Evolutionary conservation across 805 yeast species (phyloP).

Genomic region (Brettanomyces nanus): DNA sequence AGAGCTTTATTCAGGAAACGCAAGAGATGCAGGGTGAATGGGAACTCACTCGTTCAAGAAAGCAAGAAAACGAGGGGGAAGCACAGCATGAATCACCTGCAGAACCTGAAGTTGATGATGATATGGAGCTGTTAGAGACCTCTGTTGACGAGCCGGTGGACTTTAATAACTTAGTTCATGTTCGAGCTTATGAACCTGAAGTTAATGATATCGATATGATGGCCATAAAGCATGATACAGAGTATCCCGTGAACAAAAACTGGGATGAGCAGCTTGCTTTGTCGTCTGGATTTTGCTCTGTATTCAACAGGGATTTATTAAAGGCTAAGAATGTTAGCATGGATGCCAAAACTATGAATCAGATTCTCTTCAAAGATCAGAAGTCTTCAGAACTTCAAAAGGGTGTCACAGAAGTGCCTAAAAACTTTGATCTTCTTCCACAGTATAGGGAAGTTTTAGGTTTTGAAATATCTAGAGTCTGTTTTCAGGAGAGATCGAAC

Average conservation of each 20-base stretch:
- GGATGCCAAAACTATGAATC: constrained; percentile 14
- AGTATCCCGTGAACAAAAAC: constrained; percentile 42
- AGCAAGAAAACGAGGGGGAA: not conserved
- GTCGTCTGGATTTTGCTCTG: constrained; percentile 38
- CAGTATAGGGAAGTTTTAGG: constrained; percentile 8
- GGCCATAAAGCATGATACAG: constrained; percentile 31
- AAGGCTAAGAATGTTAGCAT: constrained; percentile 9
- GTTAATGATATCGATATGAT: constrained; percentile 38
- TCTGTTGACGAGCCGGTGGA: not conserved
- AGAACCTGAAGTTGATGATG: constrained; percentile 8
- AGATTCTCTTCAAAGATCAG: constrained; percentile 13
- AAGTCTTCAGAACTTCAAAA: constrained; percentile 10
- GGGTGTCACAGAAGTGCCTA: constrained; percentile 4
- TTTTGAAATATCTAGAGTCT: constrained; percentile 8
- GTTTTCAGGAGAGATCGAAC: constrained; percentile 5
- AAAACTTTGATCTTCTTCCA: constrained; percentile 5
- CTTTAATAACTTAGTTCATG: constrained; percentile 33
- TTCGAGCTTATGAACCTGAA: constrained; percentile 67
- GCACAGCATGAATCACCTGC: not conserved
- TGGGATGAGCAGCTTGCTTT: constrained; percentile 61
- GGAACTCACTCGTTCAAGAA: not conserved
- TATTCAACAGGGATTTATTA: constrained; percentile 20
- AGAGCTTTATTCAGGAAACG: not conserved
- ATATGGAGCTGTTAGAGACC: constrained; percentile 3
- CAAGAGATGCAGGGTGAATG: not conserved